Evolutionary conservation across 371 early-diverging fungal species (phyloP).

Genomic region (Haplosporangium sp.): DNA sequence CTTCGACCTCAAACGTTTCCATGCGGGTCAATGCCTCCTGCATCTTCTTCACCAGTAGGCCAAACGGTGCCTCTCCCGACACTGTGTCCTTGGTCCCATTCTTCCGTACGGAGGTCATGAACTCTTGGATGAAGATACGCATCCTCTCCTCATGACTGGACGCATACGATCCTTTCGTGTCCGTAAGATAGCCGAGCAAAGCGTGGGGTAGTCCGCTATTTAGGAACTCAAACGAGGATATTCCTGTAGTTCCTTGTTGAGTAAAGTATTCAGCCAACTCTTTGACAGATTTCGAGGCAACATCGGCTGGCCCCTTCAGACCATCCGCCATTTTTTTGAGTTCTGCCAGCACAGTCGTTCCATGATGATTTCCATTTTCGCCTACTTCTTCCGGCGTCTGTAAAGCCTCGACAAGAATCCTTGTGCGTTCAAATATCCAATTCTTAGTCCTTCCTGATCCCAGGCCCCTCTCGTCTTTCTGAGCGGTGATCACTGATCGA

Average conservation of each 20-base stretch:
- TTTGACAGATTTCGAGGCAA: slow-evolving; percentile 13
- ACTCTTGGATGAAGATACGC: slow-evolving; percentile 29
- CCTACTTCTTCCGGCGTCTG: neutral
- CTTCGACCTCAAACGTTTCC: slow-evolving; percentile 77
- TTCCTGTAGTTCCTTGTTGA: slow-evolving; percentile 59
- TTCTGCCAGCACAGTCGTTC: slow-evolving; percentile 23
- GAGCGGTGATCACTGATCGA: slow-evolving; percentile 22
- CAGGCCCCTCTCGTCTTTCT: slow-evolving; percentile 38
- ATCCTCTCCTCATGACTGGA: slow-evolving; percentile 27
- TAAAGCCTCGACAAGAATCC: slow-evolving; percentile 21
- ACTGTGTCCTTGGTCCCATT: neutral
- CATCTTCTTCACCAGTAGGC: slow-evolving; percentile 72
- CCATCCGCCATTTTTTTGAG: slow-evolving; percentile 27
- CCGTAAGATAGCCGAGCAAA: slow-evolving; percentile 63
- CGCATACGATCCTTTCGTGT: slow-evolving; percentile 12
- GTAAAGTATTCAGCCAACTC: slow-evolving; percentile 49
- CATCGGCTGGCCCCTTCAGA: slow-evolving; percentile 20
- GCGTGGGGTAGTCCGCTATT: slow-evolving; percentile 80
- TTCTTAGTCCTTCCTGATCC: slow-evolving; percentile 42
- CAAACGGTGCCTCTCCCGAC: slow-evolving; percentile 31
- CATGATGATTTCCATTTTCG: slow-evolving; percentile 2
- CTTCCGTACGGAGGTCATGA: slow-evolving; percentile 14
- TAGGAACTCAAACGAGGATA: slow-evolving; percentile 86
- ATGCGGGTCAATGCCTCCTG: slow-evolving; percentile 80
- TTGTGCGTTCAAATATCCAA: slow-evolving; percentile 45